phyloP scores from a whole-genome alignment of 345 rosid species.

The Gossypioides kirkii region DNA sequence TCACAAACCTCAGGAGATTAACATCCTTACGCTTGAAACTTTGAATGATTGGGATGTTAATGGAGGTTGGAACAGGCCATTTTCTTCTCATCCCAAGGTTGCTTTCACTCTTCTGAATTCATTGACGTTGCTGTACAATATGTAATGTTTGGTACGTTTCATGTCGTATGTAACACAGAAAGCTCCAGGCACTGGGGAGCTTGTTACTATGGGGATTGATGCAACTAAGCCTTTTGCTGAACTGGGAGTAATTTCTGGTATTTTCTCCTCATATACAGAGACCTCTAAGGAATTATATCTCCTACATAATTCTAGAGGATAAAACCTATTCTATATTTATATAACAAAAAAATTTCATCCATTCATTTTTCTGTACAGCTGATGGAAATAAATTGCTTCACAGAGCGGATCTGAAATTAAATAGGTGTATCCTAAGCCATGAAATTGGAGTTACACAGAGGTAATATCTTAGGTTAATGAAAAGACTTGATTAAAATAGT shows the following conservation, averaged over 20 bases:
- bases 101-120: not conserved
- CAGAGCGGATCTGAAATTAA: conserved; percentile 34
- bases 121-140: not conserved
- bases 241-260: conserved; percentile 46
- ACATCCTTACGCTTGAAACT: conserved; percentile 27
- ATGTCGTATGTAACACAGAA: conserved; percentile 27
- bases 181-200: conserved; percentile 41
- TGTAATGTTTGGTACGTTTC: not conserved
- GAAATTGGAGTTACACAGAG: conserved; percentile 38
- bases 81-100: conserved; percentile 44
- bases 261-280: too few species aligned
- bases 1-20: conserved; percentile 34
- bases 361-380: conserved; percentile 18
- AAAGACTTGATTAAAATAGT: too few species aligned
- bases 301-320: too few species aligned
- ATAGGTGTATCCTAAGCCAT: conserved; percentile 32
- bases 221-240: conserved; percentile 31
- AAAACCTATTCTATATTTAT: too few species aligned
- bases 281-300: too few species aligned
- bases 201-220: conserved; percentile 35
- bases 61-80: conserved; percentile 39
- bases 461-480: conserved; percentile 20
- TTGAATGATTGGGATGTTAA: conserved; percentile 32
- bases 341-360: too few species aligned
- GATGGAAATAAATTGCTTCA: conserved; percentile 38